Evolutionary conservation across 1,139 yeast species (phyloP).

Genomic region (Martiniozyma asiatica): DNA sequence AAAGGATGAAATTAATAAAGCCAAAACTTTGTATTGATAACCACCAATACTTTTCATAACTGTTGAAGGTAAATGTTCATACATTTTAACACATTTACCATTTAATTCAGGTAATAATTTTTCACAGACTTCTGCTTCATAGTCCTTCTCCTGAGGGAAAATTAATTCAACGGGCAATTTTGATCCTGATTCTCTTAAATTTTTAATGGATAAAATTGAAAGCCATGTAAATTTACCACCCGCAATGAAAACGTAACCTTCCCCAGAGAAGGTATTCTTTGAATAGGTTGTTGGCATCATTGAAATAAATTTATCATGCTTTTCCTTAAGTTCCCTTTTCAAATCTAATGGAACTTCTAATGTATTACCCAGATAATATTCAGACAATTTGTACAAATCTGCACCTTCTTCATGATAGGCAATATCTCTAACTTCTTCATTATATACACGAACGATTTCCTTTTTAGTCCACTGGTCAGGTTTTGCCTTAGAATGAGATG

Average conservation of each 20-base stretch:
- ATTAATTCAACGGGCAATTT: slow-evolving; percentile 51
- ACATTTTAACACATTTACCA: slow-evolving; percentile 35
- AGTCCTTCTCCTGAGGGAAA: slow-evolving; percentile 33
- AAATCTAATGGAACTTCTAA: slow-evolving; percentile 40
- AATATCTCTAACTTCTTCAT: slow-evolving; percentile 18
- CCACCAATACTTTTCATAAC: slow-evolving; percentile 22
- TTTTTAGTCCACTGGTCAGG: too few species aligned
- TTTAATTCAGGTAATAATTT: slow-evolving; percentile 33
- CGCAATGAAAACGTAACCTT: slow-evolving; percentile 56
- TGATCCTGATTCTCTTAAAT: slow-evolving; percentile 41
- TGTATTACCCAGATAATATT: slow-evolving; percentile 40
- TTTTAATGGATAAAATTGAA: slow-evolving; percentile 39
- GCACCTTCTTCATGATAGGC: slow-evolving; percentile 21
- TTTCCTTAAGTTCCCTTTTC: slow-evolving; percentile 31
- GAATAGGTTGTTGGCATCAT: slow-evolving; percentile 38
- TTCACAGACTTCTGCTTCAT: slow-evolving; percentile 36
- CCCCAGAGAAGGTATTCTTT: slow-evolving; percentile 30
- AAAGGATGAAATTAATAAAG: slow-evolving; percentile 42
- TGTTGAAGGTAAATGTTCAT: slow-evolving; percentile 26
- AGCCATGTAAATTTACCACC: slow-evolving; percentile 51
- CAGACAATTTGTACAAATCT: slow-evolving; percentile 24
- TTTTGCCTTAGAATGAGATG: too few species aligned
- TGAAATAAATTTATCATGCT: slow-evolving; percentile 44
- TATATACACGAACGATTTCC: slow-evolving; percentile 5
- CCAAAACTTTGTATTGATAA: slow-evolving; percentile 49